Evolutionary conservation across 768 basidiomycete species (phyloP).

Genomic region (Suillus plorans): DNA sequence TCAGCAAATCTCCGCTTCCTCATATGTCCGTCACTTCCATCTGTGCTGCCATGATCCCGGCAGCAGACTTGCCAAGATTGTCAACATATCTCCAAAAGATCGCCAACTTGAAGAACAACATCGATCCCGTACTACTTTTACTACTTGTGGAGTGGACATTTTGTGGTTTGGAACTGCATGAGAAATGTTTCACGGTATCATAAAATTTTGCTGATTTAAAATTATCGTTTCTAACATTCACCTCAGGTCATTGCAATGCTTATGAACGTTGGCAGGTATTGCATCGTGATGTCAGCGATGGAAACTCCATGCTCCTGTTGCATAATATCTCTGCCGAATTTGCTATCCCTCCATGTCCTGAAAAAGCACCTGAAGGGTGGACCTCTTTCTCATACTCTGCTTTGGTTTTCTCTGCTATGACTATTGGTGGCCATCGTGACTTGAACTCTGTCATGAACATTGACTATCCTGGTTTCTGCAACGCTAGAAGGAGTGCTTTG

Average conservation of each 20-base stretch:
- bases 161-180: not conserved
- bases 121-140: not conserved
- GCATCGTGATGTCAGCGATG: not conserved
- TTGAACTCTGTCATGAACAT: too few species aligned
- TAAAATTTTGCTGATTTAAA: not conserved
- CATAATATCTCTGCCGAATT: not conserved
- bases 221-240: not conserved
- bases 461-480: too few species aligned
- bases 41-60: not conserved
- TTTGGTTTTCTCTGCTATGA: too few species aligned
- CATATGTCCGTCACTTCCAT: too few species aligned
- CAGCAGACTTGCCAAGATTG: not conserved
- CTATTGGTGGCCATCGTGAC: too few species aligned
- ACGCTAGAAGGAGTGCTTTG: too few species aligned
- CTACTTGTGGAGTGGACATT: not conserved
- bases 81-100: not conserved
- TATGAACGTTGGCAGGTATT: not conserved
- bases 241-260: not conserved
- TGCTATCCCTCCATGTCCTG: not conserved
- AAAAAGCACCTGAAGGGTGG: not conserved
- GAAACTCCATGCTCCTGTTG: not conserved
- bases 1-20: too few species aligned
- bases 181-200: not conserved
- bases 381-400: not conserved
- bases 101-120: not conserved